Evolutionary conservation across 768 basidiomycete species (phyloP), one percentile per base, ranked within the genome.

Genomic region (Paxillus ammoniavirescens): DNA sequence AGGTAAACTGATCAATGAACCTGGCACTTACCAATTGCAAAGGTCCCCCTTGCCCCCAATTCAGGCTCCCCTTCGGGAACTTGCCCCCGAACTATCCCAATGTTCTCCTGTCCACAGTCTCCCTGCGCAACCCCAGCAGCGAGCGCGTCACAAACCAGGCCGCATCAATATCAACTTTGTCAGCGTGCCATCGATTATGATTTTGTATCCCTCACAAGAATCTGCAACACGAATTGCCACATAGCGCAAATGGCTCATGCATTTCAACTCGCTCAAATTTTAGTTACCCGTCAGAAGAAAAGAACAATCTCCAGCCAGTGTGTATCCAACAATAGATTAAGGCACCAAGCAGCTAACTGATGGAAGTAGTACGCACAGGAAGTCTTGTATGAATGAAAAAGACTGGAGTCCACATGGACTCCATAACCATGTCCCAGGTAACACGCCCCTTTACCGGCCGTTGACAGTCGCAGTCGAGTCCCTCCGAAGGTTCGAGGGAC

Each of bases 391-490:
- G 31, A 49, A 21, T 46, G 28, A 35, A 37, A 28, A 21, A 42
- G 28, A 53, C 47, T 58, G 26, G 33, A 53, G 47, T 60, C 56
- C 47, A 45, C 53, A 50, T 55, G 50, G 38, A 21, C 49, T 58
- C 54, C 53, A 33, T 21, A 14, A 42, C 28, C 18, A 31, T 30
- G 36, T 49, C 44, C 47, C 21, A 21, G 21, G 21, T 21, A 50
- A 44, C 53, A 45, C 56, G 63, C 47, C 42, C 57, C 58, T 55
- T 74, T 64, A 79, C 55, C 74, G 74, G 23, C 87, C 89, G 62
- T 88, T 89, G 54, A 89, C 75, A 18, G 87, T 88, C 47, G 86
- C 83, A 23, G 79, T 77, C 9, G 88, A 89, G 61, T 89, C 87
- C 70, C 85, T 77, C 57, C 84, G 75, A 59, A 71, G 71, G 18